Conservation (phyloP, 768 basidiomycete species). For the Leccinum obscurum region DNA sequence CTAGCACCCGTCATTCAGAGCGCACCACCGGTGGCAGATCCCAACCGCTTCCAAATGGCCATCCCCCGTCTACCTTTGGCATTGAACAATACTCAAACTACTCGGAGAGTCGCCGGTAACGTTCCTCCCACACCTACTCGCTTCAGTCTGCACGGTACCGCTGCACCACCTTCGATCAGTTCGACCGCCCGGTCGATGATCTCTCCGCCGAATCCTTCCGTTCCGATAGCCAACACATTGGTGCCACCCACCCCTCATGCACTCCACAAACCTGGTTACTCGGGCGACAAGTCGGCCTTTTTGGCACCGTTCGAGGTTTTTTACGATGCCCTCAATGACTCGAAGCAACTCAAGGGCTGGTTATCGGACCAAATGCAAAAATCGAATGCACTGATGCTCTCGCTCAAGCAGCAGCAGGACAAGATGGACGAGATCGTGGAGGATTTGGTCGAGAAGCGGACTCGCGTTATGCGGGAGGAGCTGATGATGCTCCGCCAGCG, state of each 20-base stretch:
- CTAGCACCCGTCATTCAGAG: slow-evolving; percentile 72
- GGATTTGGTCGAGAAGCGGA: slow-evolving; percentile 58
- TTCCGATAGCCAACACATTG: slow-evolving; percentile 65
- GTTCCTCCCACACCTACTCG: slow-evolving; percentile 76
- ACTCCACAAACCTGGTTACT: slow-evolving; percentile 58
- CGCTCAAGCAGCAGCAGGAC: slow-evolving; percentile 60
- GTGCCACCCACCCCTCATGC: slow-evolving; percentile 72
- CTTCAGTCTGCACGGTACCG: slow-evolving; percentile 44
- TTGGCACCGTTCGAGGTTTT: slow-evolving; percentile 81
- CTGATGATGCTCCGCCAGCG: slow-evolving; percentile 57
- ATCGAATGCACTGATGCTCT: slow-evolving; percentile 54
- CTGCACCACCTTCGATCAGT: slow-evolving; percentile 17
- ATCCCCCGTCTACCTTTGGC: slow-evolving; percentile 64
- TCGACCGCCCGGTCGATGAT: slow-evolving; percentile 35
- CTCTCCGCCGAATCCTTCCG: slow-evolving; percentile 58
- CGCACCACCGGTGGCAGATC: slow-evolving; percentile 59
- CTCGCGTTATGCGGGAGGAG: slow-evolving; percentile 61
- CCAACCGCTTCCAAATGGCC: slow-evolving; percentile 58
- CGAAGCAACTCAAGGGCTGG: slow-evolving; percentile 76
- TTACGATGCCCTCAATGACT: slow-evolving; percentile 82
- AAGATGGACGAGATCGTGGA: slow-evolving; percentile 60
- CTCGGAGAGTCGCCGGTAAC: slow-evolving; percentile 52
- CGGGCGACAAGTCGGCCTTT: slow-evolving; percentile 72
- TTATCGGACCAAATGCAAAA: slow-evolving; percentile 70
- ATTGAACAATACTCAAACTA: slow-evolving; percentile 43